Evolutionary conservation across 2,329 filamentous ascomycete species (phyloP).

Genomic region (Harringtonia aguacate): DNA sequence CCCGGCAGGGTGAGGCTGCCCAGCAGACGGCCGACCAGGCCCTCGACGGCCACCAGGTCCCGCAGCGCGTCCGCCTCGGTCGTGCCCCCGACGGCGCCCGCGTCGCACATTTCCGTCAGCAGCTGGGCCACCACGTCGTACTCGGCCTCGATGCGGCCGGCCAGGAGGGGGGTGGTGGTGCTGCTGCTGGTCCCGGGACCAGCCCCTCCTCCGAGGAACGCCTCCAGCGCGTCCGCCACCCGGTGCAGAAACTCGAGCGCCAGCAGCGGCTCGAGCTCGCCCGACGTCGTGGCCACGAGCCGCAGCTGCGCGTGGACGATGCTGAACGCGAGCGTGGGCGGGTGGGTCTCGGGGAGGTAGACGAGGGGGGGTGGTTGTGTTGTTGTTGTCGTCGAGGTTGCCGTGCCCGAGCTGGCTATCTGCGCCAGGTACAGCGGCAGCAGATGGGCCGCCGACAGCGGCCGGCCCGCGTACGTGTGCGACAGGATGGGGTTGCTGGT

Average conservation of each 20-base stretch:
- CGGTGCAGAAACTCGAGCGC: conserved; percentile 92
- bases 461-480: conserved; percentile 77
- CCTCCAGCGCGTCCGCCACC: conserved; percentile 83
- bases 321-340: conserved; percentile 81
- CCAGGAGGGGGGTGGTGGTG: conserved; percentile 71
- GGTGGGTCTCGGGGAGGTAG: conserved; percentile 71
- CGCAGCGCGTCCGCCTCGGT: conserved; percentile 89
- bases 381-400: background rate
- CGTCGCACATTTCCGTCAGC: conserved; percentile 93
- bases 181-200: too few species aligned
- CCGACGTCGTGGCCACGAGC: conserved; percentile 72
- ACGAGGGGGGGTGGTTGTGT: conserved; percentile 41
- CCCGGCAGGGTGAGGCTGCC: conserved; percentile 78
- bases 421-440: conserved; percentile 82
- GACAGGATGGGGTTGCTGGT: conserved; percentile 71
- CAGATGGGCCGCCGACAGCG: conserved; percentile 63
- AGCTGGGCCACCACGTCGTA: conserved; percentile 94
- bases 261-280: conserved; percentile 79
- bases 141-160: conserved; percentile 74
- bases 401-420: conserved; percentile 24
- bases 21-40: conserved; percentile 78
- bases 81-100: conserved; percentile 65
- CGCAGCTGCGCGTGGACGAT: conserved; percentile 76
- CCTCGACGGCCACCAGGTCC: conserved; percentile 86
- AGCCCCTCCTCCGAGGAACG: conserved; percentile 94